A percentile compares a stretch with the other conserved stretches of the same genome.
Conservation (phyloP, 306 rosid species). For the Geum urbanum region DNA sequence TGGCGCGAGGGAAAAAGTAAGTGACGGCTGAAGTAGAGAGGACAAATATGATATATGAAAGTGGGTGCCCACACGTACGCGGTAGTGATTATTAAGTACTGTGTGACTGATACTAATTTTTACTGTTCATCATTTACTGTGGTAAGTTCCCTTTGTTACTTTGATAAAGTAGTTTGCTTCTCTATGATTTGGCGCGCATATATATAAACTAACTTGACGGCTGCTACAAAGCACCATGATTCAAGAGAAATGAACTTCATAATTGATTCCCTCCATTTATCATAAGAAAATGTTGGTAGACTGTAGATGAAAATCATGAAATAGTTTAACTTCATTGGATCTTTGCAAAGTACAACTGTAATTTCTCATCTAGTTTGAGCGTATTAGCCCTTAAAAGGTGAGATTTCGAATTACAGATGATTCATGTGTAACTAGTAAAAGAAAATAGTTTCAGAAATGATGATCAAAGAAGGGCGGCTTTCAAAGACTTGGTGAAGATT, state of each 20-base stretch:
- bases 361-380: neutral
- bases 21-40: neutral
- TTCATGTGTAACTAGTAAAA: neutral
- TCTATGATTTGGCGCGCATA: neutral
- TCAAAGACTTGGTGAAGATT: constrained; percentile 51
- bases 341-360: neutral
- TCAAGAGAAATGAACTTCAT: too few species aligned
- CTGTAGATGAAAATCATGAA: neutral
- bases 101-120: neutral
- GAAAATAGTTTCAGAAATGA: neutral
- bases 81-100: neutral
- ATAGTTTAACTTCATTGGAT: neutral
- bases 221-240: too few species aligned
- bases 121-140: neutral
- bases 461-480: constrained; percentile 49
- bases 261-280: too few species aligned
- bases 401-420: neutral
- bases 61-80: neutral
- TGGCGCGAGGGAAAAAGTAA: neutral
- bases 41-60: neutral
- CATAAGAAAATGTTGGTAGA: too few species aligned
- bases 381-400: neutral
- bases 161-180: neutral
- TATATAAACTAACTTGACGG: neutral
- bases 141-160: neutral